Conservation (phyloP, 2,329 filamentous ascomycete genomes). For the Neospermospora avenae region DNA sequence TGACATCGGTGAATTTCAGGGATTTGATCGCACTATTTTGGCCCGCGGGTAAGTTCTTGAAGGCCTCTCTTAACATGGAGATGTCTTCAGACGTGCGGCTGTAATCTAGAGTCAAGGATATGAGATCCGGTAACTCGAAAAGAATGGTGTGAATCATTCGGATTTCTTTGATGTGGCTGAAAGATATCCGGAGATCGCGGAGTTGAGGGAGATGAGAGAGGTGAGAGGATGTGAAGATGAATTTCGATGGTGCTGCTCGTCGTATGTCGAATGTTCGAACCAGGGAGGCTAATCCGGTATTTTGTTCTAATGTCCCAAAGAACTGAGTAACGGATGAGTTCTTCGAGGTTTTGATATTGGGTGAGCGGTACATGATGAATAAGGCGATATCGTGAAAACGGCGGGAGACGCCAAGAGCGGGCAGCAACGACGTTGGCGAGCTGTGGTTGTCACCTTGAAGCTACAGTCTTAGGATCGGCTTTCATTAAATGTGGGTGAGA, state of each 20-base stretch:
- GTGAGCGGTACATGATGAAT: constrained; percentile 5
- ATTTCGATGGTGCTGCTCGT: neutral
- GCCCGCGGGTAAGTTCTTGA: neutral
- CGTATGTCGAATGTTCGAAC: constrained; percentile 9
- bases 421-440: neutral
- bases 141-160: neutral
- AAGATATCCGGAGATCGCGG: neutral
- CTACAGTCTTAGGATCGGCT: neutral
- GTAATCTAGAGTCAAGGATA: neutral
- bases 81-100: neutral
- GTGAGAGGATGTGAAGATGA: neutral
- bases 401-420: constrained; percentile 4
- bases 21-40: neutral
- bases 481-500: neutral
- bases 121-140: neutral
- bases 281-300: neutral
- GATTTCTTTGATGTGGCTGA: neutral
- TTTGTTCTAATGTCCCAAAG: neutral
- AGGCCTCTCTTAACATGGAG: constrained; percentile 3
- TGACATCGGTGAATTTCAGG: constrained; percentile 1
- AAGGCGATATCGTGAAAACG: constrained; percentile 4
- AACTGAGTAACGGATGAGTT: neutral
- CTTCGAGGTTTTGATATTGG: neutral
- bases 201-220: constrained; percentile 4
- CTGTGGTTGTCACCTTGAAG: neutral